Evolutionary conservation across 208 protist species (phyloP).

Genomic region (Cochliopodium minus): DNA sequence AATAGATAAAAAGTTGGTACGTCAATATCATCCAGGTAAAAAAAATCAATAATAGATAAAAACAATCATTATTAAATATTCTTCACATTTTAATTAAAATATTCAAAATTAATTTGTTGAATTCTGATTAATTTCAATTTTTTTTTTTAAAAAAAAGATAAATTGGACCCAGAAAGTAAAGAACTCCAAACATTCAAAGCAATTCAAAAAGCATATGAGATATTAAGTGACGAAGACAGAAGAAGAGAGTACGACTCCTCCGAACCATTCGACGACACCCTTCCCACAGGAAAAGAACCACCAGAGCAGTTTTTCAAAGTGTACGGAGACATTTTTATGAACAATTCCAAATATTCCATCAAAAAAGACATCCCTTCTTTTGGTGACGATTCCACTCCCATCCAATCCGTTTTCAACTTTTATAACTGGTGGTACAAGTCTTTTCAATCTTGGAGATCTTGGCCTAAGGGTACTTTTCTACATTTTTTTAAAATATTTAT

Average conservation of each 20-base stretch:
- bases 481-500: too few species aligned
- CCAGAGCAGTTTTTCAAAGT: constrained; percentile 52
- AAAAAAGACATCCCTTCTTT: constrained; percentile 43
- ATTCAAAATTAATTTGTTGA: too few species aligned
- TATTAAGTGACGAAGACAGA: constrained; percentile 61
- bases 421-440: constrained; percentile 81
- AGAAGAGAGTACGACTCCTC: constrained; percentile 73
- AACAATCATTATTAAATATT: too few species aligned
- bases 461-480: too few species aligned
- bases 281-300: constrained; percentile 43
- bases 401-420: constrained; percentile 60
- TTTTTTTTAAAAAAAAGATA: too few species aligned
- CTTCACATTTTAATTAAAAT: too few species aligned
- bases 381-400: constrained; percentile 38
- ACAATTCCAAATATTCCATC: constrained; percentile 64
- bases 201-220: constrained; percentile 73
- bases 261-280: constrained; percentile 70
- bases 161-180: too few species aligned
- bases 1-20: too few species aligned
- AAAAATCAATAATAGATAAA: too few species aligned
- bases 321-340: constrained; percentile 67
- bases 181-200: constrained; percentile 78
- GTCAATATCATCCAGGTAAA: too few species aligned
- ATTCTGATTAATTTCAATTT: too few species aligned
- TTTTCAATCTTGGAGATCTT: too few species aligned